These are phyloP conservation scores for Salix arbutifolia DNA, from an alignment of 345 rosid species.

Conservation along the genomic window DNA sequence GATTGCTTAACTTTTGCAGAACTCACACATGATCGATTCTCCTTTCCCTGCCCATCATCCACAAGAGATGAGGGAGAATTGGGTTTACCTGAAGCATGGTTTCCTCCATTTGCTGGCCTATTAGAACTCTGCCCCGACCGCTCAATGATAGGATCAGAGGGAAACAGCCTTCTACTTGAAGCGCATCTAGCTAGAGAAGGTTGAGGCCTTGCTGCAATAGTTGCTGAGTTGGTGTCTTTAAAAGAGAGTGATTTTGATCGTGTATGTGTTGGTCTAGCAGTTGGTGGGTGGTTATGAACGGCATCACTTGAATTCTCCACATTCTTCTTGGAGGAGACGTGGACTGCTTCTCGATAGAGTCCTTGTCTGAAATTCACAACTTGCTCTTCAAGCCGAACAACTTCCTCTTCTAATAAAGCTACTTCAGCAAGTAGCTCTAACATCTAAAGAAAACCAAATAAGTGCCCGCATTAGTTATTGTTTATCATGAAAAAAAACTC, in stretches of 20 bases:
- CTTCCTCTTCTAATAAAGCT: slow-evolving; percentile 27
- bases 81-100: slow-evolving; percentile 36
- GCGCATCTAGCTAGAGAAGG: slow-evolving; percentile 55
- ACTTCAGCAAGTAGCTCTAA: slow-evolving; percentile 28
- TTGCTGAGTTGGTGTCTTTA: slow-evolving; percentile 45
- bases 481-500: slow-evolving; percentile 4
- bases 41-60: slow-evolving; percentile 55
- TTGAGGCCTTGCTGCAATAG: slow-evolving; percentile 42
- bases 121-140: slow-evolving; percentile 25
- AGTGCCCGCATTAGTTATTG: neutral
- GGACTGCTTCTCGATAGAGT: slow-evolving; percentile 72
- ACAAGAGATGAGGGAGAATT: slow-evolving; percentile 24
- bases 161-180: slow-evolving; percentile 60
- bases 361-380: slow-evolving; percentile 27
- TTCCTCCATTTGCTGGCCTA: slow-evolving; percentile 44
- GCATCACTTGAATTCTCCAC: slow-evolving; percentile 41
- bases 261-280: slow-evolving; percentile 55
- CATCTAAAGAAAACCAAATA: slow-evolving; percentile 8
- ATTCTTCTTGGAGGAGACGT: slow-evolving; percentile 62
- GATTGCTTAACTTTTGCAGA: slow-evolving; percentile 50
- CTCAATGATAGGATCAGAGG: slow-evolving; percentile 37
- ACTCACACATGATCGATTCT: slow-evolving; percentile 51
- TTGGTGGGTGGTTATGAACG: slow-evolving; percentile 42
- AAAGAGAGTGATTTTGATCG: slow-evolving; percentile 72
- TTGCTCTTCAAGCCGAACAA: slow-evolving; percentile 24